A percentile compares a stretch with the other conserved stretches of the same genome.
phyloP scores from a whole-genome alignment of 352 stramenopile species.

The Globisporangium iwayamae region DNA sequence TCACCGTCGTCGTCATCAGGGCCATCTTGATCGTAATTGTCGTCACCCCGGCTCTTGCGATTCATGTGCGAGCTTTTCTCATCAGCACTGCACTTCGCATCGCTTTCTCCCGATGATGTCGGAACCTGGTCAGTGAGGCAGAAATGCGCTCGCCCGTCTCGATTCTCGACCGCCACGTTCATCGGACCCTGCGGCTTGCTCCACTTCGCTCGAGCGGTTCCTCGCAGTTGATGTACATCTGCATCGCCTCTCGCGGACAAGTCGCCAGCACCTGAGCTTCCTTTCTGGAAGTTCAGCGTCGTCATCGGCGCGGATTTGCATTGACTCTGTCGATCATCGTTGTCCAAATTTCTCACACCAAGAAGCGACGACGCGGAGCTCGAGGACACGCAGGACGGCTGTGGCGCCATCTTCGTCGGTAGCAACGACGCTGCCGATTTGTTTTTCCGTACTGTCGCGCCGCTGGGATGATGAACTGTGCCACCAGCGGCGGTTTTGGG shows the following conservation, averaged over 20 bases:
- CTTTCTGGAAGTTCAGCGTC: constrained; percentile 26
- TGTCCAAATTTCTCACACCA: constrained; percentile 6
- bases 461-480: not conserved
- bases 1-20: constrained; percentile 17
- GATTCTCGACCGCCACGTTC: constrained; percentile 33
- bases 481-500: constrained; percentile 10
- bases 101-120: constrained; percentile 6
- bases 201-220: constrained; percentile 48
- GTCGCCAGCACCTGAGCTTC: not conserved
- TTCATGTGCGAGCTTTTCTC: not conserved
- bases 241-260: constrained; percentile 8
- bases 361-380: constrained; percentile 2
- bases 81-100: not conserved
- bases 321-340: constrained; percentile 17
- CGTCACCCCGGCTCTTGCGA: not conserved
- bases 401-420: constrained; percentile 23
- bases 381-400: not conserved
- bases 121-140: constrained; percentile 21
- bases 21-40: constrained; percentile 14
- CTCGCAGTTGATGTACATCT: constrained; percentile 9
- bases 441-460: constrained; percentile 29
- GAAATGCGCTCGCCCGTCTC: constrained; percentile 31
- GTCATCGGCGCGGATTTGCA: constrained; percentile 45
- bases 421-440: constrained; percentile 43
- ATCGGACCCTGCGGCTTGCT: constrained; percentile 39